phyloP scores from a whole-genome alignment of 768 basidiomycete species.

The Neoboletus brunneissimus region DNA sequence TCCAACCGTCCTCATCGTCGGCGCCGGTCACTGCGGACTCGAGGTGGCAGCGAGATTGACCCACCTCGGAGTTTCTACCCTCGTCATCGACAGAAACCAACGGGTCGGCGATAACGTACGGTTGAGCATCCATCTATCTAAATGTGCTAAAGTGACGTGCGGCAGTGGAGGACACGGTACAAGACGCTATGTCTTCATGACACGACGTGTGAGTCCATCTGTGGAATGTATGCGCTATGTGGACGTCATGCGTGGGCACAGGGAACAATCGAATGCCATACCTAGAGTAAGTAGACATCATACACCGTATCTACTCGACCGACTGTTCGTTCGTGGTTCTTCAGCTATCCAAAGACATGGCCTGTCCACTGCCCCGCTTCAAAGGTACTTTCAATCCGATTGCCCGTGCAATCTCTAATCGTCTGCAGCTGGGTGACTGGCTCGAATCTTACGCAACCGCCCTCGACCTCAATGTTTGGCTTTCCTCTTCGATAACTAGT shows the following conservation, averaged over 20 bases:
- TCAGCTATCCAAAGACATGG: conserved; percentile 54
- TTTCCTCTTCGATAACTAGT: conserved; percentile 39
- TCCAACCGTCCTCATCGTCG: conserved; percentile 60
- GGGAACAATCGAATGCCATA: conserved; percentile 57
- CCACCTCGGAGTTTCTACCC: conserved; percentile 46
- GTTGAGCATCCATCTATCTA: background rate
- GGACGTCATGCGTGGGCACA: conserved; percentile 16
- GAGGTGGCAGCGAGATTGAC: conserved; percentile 61
- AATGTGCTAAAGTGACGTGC: conserved; percentile 3
- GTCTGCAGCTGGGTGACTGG: conserved; percentile 54
- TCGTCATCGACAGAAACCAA: conserved; percentile 52
- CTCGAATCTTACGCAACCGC: conserved; percentile 57
- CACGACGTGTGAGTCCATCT: conserved; percentile 40
- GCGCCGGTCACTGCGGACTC: conserved; percentile 66
- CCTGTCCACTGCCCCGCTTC: conserved; percentile 47
- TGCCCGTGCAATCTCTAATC: background rate
- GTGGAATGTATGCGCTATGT: conserved; percentile 2
- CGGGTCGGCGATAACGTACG: conserved; percentile 47
- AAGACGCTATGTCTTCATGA: conserved; percentile 54
- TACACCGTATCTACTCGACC: background rate
- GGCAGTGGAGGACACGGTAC: conserved; percentile 54
- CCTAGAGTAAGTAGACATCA: conserved; percentile 39
- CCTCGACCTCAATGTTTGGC: conserved; percentile 64
- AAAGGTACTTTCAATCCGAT: conserved; percentile 36
- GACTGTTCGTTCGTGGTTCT: background rate